phyloP scores from a whole-genome alignment of 2,329 filamentous ascomycete genomes.

The Monosporascus cannonballus region DNA sequence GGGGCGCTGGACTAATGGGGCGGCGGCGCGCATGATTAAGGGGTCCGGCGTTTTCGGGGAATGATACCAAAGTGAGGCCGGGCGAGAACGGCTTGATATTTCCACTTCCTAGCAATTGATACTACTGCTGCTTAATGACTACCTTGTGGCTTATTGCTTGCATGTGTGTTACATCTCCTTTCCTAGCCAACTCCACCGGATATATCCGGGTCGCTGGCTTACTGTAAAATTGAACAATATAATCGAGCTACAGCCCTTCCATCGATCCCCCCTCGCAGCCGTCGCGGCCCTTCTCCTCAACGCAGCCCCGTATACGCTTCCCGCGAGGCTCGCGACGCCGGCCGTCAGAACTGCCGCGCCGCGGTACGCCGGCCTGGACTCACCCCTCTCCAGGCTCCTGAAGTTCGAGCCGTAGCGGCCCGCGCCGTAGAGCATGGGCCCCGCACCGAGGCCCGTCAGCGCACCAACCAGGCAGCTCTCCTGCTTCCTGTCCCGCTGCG shows the following conservation, averaged over 20 bases:
- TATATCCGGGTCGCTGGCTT: no score
- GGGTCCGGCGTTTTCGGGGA: no score
- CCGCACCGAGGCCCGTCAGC: constrained; percentile 37
- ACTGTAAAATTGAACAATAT: no score
- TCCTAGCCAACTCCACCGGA: no score
- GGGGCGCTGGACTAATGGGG: no score
- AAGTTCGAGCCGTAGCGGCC: constrained; percentile 39
- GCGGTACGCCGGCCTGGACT: constrained; percentile 31
- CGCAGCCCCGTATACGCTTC: constrained; percentile 22
- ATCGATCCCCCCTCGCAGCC: constrained; percentile 5
- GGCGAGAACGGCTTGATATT: no score
- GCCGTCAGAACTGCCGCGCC: constrained; percentile 24
- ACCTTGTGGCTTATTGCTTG: no score
- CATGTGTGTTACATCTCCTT: no score
- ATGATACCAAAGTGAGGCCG: no score
- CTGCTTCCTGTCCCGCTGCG: constrained; percentile 21
- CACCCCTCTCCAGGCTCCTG: constrained; percentile 33
- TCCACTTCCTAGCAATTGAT: no score
- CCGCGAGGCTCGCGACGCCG: constrained; percentile 23
- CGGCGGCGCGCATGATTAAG: no score
- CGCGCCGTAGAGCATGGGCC: constrained; percentile 41
- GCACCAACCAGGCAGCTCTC: constrained; percentile 32
- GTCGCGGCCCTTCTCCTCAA: constrained; percentile 12
- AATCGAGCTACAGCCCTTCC: neutral
- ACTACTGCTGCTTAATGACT: no score